phyloP scores from a whole-genome alignment of 1,284 basidiomycete species.

The Ustilago trichophora region DNA sequence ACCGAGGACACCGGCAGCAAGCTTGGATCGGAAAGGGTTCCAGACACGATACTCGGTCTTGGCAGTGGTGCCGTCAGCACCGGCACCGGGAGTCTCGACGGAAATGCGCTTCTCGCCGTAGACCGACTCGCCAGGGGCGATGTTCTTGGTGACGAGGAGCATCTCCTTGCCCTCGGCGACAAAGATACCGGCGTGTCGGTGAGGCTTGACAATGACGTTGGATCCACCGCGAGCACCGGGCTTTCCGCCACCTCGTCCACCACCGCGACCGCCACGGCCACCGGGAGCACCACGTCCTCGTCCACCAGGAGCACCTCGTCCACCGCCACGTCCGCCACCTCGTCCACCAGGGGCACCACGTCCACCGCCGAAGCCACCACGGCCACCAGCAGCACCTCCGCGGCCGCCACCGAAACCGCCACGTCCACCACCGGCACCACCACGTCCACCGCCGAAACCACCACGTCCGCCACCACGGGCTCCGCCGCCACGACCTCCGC shows the following conservation, averaged over 20 bases:
- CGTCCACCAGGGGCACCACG: slow-evolving; percentile 47
- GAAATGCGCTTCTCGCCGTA: slow-evolving; percentile 88
- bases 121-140: slow-evolving; percentile 95
- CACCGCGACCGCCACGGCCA: slow-evolving; percentile 59
- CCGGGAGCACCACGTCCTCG: slow-evolving; percentile 56
- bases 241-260: slow-evolving; percentile 55
- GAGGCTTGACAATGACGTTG: slow-evolving; percentile 84
- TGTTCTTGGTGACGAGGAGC: slow-evolving; percentile 95
- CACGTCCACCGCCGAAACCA: slow-evolving; percentile 59
- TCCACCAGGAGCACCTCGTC: slow-evolving; percentile 54
- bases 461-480: slow-evolving; percentile 56
- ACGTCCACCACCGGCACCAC: slow-evolving; percentile 70
- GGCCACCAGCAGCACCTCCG: slow-evolving; percentile 70
- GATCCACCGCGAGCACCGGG: slow-evolving; percentile 74
- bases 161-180: slow-evolving; percentile 79
- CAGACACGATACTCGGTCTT: slow-evolving; percentile 98
- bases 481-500: slow-evolving; percentile 59
- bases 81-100: slow-evolving; percentile 71
- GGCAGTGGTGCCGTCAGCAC: slow-evolving; percentile 73
- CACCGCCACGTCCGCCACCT: slow-evolving; percentile 43
- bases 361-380: slow-evolving; percentile 60
- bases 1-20: slow-evolving; percentile 95
- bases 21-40: slow-evolving; percentile 98
- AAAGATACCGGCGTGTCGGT: slow-evolving; percentile 87
- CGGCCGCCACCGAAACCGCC: slow-evolving; percentile 48